These are phyloP conservation scores for Skeletonema potamos DNA, from an alignment of 108 stramenopile species.

Conservation along the genomic window DNA sequence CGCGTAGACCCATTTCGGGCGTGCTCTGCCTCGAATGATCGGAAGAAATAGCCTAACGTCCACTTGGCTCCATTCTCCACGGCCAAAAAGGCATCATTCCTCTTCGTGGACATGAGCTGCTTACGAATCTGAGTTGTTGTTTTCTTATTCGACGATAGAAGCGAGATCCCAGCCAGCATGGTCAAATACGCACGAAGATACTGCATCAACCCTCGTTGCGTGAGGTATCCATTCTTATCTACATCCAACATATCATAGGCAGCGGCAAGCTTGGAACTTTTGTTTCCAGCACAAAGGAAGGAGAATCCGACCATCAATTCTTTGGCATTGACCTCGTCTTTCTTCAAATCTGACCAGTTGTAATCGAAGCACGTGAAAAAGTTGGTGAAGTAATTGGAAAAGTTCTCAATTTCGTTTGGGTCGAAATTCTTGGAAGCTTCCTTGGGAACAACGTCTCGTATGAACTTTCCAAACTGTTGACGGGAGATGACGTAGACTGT, in stretches of 20 bases:
- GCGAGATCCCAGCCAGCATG: constrained; percentile 79
- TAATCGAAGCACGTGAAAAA: constrained; percentile 75
- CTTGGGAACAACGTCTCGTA: constrained; percentile 50
- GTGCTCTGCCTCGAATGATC: constrained; percentile 31
- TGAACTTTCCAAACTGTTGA: constrained; percentile 43
- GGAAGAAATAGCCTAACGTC: constrained; percentile 77
- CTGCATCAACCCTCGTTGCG: constrained; percentile 60
- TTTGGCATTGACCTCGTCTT: constrained; percentile 57
- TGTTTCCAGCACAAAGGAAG: constrained; percentile 87
- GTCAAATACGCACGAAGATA: constrained; percentile 82
- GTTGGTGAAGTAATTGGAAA: constrained; percentile 66
- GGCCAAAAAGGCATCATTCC: constrained; percentile 60
- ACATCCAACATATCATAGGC: constrained; percentile 80
- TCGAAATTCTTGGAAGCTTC: constrained; percentile 43
- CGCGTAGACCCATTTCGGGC: constrained; percentile 25
- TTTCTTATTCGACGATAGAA: constrained; percentile 49
- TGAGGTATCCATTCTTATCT: constrained; percentile 49
- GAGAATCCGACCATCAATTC: constrained; percentile 85
- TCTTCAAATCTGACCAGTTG: constrained; percentile 66
- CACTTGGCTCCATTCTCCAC: constrained; percentile 83
- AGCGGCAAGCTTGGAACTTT: constrained; percentile 76
- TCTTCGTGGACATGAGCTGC: constrained; percentile 44
- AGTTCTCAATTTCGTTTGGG: constrained; percentile 52
- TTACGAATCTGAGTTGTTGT: constrained; percentile 39
- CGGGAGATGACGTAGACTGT: constrained; percentile 39